Conservation (phyloP, 2,329 filamentous ascomycete species). For the Xylariaceae sp. region DNA sequence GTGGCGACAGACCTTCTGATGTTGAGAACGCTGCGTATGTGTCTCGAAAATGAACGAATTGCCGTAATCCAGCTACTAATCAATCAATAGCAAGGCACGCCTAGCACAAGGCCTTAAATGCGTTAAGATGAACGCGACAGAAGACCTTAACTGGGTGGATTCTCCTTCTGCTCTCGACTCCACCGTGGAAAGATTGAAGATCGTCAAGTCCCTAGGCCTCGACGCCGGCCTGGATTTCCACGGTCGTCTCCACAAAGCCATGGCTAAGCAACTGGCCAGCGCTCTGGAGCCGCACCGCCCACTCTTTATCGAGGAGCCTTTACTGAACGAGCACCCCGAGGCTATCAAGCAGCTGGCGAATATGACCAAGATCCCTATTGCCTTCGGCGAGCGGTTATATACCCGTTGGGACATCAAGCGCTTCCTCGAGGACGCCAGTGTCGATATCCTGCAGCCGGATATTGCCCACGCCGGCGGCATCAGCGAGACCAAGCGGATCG, state of each 20-base stretch:
- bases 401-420: conserved; percentile 72
- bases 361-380: conserved; percentile 68
- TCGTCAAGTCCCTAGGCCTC: conserved; percentile 72
- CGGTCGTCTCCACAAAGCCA: conserved; percentile 77
- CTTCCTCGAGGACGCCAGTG: conserved; percentile 70
- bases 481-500: conserved; percentile 72
- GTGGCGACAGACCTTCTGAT: conserved; percentile 72
- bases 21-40: conserved; percentile 66
- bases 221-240: conserved; percentile 81
- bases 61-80: not conserved
- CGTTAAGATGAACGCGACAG: conserved; percentile 82
- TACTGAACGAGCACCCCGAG: conserved; percentile 71
- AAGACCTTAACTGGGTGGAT: conserved; percentile 78
- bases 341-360: conserved; percentile 65
- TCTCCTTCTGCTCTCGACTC: conserved; percentile 67
- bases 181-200: conserved; percentile 69
- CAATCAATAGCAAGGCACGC: conserved; percentile 53
- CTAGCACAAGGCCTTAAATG: conserved; percentile 67
- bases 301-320: conserved; percentile 77
- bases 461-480: conserved; percentile 76
- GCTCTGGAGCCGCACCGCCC: conserved; percentile 70
- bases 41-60: not conserved
- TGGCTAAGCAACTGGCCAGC: conserved; percentile 77
- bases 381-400: conserved; percentile 74
- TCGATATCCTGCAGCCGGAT: conserved; percentile 77